A percentile compares a stretch with the other conserved stretches of the same genome.
These are phyloP conservation scores for Nannochloropsis salina DNA, from an alignment of 108 stramenopile species.

Conservation along the genomic window DNA sequence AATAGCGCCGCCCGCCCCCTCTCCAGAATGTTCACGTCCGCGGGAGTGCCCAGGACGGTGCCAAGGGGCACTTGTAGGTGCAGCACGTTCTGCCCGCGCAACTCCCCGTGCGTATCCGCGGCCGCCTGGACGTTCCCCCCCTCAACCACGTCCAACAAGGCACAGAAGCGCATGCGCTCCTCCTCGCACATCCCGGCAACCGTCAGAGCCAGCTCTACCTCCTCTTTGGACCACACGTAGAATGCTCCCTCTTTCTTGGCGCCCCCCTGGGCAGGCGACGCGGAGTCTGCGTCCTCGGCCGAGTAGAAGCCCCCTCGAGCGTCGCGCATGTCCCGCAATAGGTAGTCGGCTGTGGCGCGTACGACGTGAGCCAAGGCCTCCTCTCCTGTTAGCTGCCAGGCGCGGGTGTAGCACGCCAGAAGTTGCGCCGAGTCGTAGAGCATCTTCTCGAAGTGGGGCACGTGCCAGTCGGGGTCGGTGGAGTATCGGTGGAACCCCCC, in stretches of 20 bases:
- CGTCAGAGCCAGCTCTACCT: slow-evolving; percentile 23
- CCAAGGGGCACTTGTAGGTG: slow-evolving; percentile 27
- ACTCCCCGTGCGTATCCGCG: slow-evolving; percentile 35
- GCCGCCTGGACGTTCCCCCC: slow-evolving; percentile 34
- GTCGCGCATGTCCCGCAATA: slow-evolving; percentile 38
- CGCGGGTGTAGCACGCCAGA: slow-evolving; percentile 21
- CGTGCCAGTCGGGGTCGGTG: slow-evolving; percentile 41
- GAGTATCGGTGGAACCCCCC: slow-evolving; percentile 38
- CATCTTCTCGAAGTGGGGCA: slow-evolving; percentile 48
- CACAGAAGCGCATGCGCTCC: not conserved
- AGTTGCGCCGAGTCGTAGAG: slow-evolving; percentile 41
- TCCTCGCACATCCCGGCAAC: not conserved
- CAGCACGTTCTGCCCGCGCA: slow-evolving; percentile 39
- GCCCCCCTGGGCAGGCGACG: not conserved
- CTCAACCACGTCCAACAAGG: slow-evolving; percentile 20
- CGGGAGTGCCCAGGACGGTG: not conserved
- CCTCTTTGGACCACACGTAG: slow-evolving; percentile 37
- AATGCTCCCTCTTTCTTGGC: slow-evolving; percentile 32
- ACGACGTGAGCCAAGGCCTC: slow-evolving; percentile 26
- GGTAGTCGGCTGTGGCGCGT: slow-evolving; percentile 26
- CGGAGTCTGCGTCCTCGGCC: slow-evolving; percentile 41
- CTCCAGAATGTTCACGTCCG: not conserved
- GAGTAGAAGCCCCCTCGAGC: slow-evolving; percentile 33
- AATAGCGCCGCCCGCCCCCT: slow-evolving; percentile 4
- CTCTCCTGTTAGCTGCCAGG: slow-evolving; percentile 32